Evolutionary conservation across 345 rosid species (phyloP), one percentile per base, ranked within the genome.

Genomic region (Heritiera littoralis): DNA sequence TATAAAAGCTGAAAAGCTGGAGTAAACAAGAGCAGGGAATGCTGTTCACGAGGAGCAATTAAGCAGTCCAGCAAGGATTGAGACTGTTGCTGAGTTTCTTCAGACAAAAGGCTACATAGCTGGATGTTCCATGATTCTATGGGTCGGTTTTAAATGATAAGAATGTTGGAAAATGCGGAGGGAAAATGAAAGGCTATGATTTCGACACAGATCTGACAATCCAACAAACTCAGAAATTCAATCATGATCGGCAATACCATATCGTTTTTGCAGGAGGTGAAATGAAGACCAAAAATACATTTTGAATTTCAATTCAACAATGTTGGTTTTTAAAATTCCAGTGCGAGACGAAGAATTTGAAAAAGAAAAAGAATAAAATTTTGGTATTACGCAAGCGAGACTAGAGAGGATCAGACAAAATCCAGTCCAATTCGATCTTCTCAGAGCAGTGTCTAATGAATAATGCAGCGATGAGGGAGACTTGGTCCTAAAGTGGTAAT

Each of bases 41-140:
- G 45, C 12, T 23, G 6, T 40, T 60, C 11, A 1, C 2, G 9
- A 23, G 20, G 64, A 58, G 71, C 76, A 76, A 55, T 23, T 38
- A 80, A 80, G 79, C 77, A 66, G 46, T 51, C 77, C 83, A 79
- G 83, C 83, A 3, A 73, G 72, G 75, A 72, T 10, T 5, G 56
- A 61, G 18, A 51, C 49, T 41, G 63, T 63, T n/a, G 49, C 51
- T 59, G 28, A 15, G 3, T 68, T 80, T 77, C 73, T 67, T 40
- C 75, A 13, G 15, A 20, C 65, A 72, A 77, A 72, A 82, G 77
- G 55, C 52, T 66, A 10, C 10, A 32, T 28, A 61, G 66, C 30
- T 28, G 40, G 66, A 30, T 28, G 48, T 14, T 6, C 43, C 17
- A 68, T 48, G 3, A 58, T 56, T 73, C 52, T 15, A 5, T 79